Base-by-base conservation (phyloP, 2,329 filamentous ascomycete genomes). In the Chaetothyriales sp. region DNA sequence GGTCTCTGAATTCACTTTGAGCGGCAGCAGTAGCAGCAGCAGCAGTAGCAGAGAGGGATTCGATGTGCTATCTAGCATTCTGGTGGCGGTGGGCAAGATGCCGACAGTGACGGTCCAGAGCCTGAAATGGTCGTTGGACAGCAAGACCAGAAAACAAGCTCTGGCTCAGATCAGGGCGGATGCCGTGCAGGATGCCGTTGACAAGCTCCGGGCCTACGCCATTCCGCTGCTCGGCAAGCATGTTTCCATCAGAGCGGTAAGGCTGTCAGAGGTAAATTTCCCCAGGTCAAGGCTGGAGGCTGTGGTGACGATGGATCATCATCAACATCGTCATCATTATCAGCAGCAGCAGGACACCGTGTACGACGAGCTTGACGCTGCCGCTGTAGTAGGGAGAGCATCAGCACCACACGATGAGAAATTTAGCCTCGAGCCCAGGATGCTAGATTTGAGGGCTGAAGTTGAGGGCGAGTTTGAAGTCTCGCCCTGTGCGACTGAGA, bases 131-230 rank as follows among this genome's bases (percentile, higher is more conserved):
- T 50, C 47, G 22, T 33, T 53, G 18, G 51, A 53, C 51, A 33
- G 18, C 7, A 25, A 8, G 5, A 53, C 51, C 25, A 46, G 43
- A 37, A 43, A 44, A 29, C 22, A 33, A 2, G n/a, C 50, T 2
- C 46, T 48, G 13, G 5, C 33, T 40, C 5, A 40, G 1, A 45
- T 43, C 19, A 48, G 51, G 44, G 44, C 29, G 18, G 29, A 51
- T 22, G 51, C 51, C 45, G 50, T 51, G 48, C 48, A 47, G 33
- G 51, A 53, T 18, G 51, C 51, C 15, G 44, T 53, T 19, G 51
- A 53, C 33, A 53, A 53, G 43, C 48, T 53, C 15, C 47, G 48
- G 18, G 51, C 51, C 4, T 53, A 53, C 29, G 48, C 50, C 33
- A 33, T 44, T 4, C 51, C 51, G 1, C 45, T 53, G n/a, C 22